phyloP scores from a whole-genome alignment of 257 asterid genomes.

The Leptodermis oblonga region DNA sequence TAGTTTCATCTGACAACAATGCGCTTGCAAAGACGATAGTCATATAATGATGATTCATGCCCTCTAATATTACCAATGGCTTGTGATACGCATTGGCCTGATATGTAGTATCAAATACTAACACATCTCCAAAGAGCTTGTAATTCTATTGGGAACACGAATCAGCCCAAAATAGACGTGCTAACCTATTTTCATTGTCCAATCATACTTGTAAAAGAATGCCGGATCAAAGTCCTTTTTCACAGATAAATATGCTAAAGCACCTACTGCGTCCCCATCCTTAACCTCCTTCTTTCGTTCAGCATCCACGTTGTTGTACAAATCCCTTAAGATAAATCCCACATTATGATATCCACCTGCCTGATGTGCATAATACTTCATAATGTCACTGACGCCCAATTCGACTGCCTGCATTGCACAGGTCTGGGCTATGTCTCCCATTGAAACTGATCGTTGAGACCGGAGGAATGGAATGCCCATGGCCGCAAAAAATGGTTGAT shows the following conservation, averaged over 20 bases:
- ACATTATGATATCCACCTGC: neutral
- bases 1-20: no score
- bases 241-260: neutral
- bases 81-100: neutral
- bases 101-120: neutral
- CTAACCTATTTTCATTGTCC: neutral
- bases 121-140: no score
- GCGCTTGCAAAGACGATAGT: no score
- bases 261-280: neutral
- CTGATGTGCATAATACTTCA: no score
- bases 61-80: no score
- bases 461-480: no score
- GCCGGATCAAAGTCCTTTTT: neutral
- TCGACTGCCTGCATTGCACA: no score
- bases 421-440: no score
- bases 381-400: no score
- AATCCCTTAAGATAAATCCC: neutral
- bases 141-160: neutral
- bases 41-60: no score
- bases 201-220: neutral
- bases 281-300: neutral
- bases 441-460: no score
- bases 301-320: neutral
- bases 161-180: neutral
- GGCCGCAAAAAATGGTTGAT: no score